Evolutionary conservation across 2,329 filamentous ascomycete species (phyloP).

Genomic region (Pseudogymnoascus sp.): DNA sequence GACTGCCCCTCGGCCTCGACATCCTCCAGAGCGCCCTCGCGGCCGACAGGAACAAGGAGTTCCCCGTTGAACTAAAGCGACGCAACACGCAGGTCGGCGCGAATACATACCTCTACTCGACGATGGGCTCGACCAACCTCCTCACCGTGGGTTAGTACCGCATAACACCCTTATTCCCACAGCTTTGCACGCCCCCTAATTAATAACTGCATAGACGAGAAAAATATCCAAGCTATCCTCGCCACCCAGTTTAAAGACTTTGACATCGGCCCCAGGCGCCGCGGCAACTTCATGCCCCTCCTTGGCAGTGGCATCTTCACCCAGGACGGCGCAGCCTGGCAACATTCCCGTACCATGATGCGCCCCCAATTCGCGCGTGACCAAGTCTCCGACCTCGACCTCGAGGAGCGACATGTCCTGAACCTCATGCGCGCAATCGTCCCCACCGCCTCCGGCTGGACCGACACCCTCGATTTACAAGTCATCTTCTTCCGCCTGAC

Average conservation of each 20-base stretch:
- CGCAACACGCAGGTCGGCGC: constrained; percentile 29
- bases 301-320: constrained; percentile 28
- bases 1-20: constrained; percentile 24
- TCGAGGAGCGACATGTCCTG: constrained; percentile 62
- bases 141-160: constrained; percentile 16
- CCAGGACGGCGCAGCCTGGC: constrained; percentile 26
- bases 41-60: constrained; percentile 20
- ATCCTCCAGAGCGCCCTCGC: constrained; percentile 20
- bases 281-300: constrained; percentile 39
- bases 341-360: constrained; percentile 37
- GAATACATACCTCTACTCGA: constrained; percentile 21
- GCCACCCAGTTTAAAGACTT: constrained; percentile 46
- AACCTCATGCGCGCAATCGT: constrained; percentile 53
- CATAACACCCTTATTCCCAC: constrained; percentile 22
- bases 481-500: constrained; percentile 53
- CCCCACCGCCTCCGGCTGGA: constrained; percentile 42
- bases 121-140: constrained; percentile 18
- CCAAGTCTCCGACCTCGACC: constrained; percentile 57
- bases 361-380: constrained; percentile 48
- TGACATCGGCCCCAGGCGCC: constrained; percentile 44
- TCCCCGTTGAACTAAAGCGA: constrained; percentile 25
- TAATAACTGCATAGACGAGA: constrained; percentile 33
- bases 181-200: constrained; percentile 24
- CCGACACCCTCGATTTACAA: constrained; percentile 50
- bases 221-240: constrained; percentile 49